Percentiles rank a stretch among this genome's conserved stretches.
Conservation (phyloP, 345 rosid species). For the Dipteronia dyeriana region DNA sequence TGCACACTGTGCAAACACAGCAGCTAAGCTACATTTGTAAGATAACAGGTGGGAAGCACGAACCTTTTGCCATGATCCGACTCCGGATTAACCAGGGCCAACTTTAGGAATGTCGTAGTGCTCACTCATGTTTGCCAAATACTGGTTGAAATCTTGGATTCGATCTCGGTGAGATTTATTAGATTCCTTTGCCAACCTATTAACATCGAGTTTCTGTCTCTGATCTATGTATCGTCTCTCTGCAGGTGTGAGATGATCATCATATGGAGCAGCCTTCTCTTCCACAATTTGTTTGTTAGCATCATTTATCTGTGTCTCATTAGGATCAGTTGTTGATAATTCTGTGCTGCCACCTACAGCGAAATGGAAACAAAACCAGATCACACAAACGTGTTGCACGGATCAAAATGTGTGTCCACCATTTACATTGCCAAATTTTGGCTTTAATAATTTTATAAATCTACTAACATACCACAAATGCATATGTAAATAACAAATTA, state of each 20-base stretch:
- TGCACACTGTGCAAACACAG: not conserved
- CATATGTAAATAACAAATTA: not conserved
- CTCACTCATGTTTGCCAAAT: conserved; percentile 71
- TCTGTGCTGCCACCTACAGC: conserved; percentile 39
- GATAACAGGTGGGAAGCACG: not conserved
- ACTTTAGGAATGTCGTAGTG: conserved; percentile 79
- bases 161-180: conserved; percentile 63
- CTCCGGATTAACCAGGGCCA: conserved; percentile 56
- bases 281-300: conserved; percentile 38
- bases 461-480: not conserved
- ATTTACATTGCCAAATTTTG: not conserved
- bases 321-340: conserved; percentile 17
- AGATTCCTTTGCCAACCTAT: conserved; percentile 59
- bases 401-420: not conserved
- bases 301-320: conserved; percentile 34
- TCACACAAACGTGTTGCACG: not conserved
- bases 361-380: not conserved
- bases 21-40: not conserved
- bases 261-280: conserved; percentile 36
- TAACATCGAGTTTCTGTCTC: conserved; percentile 50
- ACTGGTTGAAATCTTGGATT: conserved; percentile 69
- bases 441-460: not conserved
- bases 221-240: conserved; percentile 62
- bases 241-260: conserved; percentile 50
- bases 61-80: not conserved